A percentile compares a stretch with the other conserved stretches of the same genome.
These are phyloP conservation scores for Thelonectria rubi DNA, from an alignment of 2,329 filamentous ascomycete genomes.

Conservation along the genomic window DNA sequence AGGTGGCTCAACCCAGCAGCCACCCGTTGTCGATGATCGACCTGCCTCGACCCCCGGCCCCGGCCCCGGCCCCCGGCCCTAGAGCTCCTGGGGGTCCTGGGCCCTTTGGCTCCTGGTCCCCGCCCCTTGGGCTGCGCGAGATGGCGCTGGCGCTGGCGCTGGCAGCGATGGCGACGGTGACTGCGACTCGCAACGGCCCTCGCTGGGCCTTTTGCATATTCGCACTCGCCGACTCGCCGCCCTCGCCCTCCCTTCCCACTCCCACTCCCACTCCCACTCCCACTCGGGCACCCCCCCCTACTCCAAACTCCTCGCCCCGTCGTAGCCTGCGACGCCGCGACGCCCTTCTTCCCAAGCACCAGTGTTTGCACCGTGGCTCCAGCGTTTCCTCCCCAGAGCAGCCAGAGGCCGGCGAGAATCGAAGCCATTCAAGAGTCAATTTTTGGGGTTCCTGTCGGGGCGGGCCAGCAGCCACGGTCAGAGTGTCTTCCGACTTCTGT, in stretches of 20 bases:
- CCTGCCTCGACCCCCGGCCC: slow-evolving; percentile 38
- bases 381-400: background rate
- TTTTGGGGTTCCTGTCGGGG: background rate
- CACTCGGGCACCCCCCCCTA: too few relatives aligned
- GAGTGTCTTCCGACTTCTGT: background rate
- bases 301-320: background rate
- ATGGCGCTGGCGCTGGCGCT: slow-evolving; percentile 28
- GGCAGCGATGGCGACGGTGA: slow-evolving; percentile 39
- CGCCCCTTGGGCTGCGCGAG: slow-evolving; percentile 7
- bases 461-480: background rate
- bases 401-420: slow-evolving; percentile 10
- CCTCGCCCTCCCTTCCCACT: too few relatives aligned
- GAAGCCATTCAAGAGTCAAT: slow-evolving; percentile 22
- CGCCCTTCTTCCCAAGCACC: background rate
- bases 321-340: background rate
- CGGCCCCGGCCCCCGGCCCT: slow-evolving; percentile 20
- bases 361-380: background rate
- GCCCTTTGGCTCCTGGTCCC: background rate
- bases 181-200: slow-evolving; percentile 25
- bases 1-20: slow-evolving; percentile 39
- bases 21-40: slow-evolving; percentile 45
- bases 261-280: too few relatives aligned
- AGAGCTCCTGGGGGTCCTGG: slow-evolving; percentile 5
- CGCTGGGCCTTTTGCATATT: slow-evolving; percentile 13
- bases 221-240: slow-evolving; percentile 5